A percentile compares a stretch with the other conserved stretches of the same genome.
These are phyloP conservation scores for Trichoderma reesei DNA, from an alignment of 495 filamentous ascomycete species.

Conservation along the genomic window DNA sequence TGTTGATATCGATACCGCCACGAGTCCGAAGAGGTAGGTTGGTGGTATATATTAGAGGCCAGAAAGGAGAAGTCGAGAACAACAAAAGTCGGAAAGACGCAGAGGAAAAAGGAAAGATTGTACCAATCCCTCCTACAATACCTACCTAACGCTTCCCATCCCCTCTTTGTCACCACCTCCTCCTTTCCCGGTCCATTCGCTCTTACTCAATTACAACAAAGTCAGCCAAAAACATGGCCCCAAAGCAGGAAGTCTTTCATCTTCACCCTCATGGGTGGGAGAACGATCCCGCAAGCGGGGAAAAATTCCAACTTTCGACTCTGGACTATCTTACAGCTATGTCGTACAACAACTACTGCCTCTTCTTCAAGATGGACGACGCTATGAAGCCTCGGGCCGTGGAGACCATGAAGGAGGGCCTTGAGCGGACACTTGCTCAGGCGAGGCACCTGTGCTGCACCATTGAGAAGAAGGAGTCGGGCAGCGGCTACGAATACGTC, in stretches of 20 bases:
- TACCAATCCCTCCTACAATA: no score
- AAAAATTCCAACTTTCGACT: no score
- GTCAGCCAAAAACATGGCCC: not conserved
- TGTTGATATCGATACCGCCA: no score
- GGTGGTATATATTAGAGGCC: no score
- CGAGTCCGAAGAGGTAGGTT: no score
- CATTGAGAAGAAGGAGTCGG: constrained; percentile 28
- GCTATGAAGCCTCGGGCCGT: constrained; percentile 20
- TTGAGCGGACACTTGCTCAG: constrained; percentile 34
- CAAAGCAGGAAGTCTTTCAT: constrained; percentile 16
- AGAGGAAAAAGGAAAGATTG: no score
- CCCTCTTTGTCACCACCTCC: not conserved
- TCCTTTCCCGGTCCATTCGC: not conserved
- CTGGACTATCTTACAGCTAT: constrained; percentile 25
- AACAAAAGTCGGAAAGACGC: no score
- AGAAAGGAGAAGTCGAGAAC: no score
- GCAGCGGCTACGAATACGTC: constrained; percentile 28
- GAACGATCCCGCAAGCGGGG: no score
- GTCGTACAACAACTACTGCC: constrained; percentile 27
- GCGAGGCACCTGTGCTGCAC: constrained; percentile 32
- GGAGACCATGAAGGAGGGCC: constrained; percentile 24
- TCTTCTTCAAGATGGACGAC: constrained; percentile 32
- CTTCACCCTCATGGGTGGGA: constrained; percentile 23
- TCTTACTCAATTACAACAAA: not conserved
- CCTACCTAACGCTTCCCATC: no score